Conservation (phyloP, 352 stramenopile genomes). For the Pilasporangium apinafurcum region DNA sequence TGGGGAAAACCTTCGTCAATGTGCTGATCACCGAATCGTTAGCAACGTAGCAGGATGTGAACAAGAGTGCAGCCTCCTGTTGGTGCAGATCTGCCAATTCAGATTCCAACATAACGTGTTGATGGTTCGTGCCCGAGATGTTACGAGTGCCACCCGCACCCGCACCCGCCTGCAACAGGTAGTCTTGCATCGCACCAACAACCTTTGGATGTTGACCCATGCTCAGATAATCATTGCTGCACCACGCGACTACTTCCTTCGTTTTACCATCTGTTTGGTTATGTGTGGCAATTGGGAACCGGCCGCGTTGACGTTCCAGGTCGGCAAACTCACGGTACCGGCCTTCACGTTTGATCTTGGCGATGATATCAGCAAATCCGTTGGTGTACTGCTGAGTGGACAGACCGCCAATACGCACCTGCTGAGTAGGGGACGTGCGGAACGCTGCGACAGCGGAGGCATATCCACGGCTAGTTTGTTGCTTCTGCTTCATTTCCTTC, state of each 20-base stretch:
- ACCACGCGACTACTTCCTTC: slow-evolving; percentile 87
- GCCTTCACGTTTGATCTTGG: slow-evolving; percentile 80
- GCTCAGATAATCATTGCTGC: slow-evolving; percentile 88
- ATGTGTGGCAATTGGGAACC: slow-evolving; percentile 78
- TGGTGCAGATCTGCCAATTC: slow-evolving; percentile 86
- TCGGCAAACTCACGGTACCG: slow-evolving; percentile 86
- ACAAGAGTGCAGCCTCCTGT: slow-evolving; percentile 78
- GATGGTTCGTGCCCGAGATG: slow-evolving; percentile 89
- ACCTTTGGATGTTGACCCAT: slow-evolving; percentile 90
- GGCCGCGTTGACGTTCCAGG: slow-evolving; percentile 79
- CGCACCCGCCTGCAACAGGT: slow-evolving; percentile 70
- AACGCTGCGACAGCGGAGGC: slow-evolving; percentile 41
- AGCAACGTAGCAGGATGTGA: slow-evolving; percentile 88
- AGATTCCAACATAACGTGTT: slow-evolving; percentile 83
- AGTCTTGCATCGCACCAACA: slow-evolving; percentile 77
- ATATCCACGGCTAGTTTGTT: slow-evolving; percentile 24
- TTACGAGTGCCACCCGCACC: slow-evolving; percentile 85
- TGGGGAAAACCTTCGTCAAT: slow-evolving; percentile 88
- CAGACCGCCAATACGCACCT: slow-evolving; percentile 58
- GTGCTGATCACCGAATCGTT: slow-evolving; percentile 88
- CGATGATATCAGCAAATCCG: slow-evolving; percentile 67
- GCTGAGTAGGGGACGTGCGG: slow-evolving; percentile 41
- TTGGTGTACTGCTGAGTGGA: slow-evolving; percentile 58
- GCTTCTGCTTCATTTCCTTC: slow-evolving; percentile 52
- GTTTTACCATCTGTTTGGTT: slow-evolving; percentile 55